A percentile compares a stretch with the other conserved stretches of the same genome.
These are phyloP conservation scores for Cudoniella acicularis DNA, from an alignment of 495 filamentous ascomycete genomes.

Conservation along the genomic window DNA sequence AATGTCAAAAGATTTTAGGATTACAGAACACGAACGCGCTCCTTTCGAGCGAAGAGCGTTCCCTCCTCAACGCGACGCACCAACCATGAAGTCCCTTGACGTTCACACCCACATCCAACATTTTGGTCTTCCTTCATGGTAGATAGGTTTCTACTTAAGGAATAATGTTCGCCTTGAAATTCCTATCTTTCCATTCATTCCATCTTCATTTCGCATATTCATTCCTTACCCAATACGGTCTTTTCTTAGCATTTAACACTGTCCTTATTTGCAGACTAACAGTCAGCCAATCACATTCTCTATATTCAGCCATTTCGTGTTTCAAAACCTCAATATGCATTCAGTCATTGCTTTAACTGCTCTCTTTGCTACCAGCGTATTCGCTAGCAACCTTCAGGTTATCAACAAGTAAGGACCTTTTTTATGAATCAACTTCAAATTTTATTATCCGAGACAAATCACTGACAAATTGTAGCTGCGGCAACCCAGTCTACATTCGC, in stretches of 20 bases:
- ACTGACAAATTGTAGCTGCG: not conserved
- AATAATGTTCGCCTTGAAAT: not conserved
- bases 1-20: too few relatives aligned
- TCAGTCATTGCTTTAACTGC: not conserved
- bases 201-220: not conserved
- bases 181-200: not conserved
- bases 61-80: too few relatives aligned
- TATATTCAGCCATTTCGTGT: too few relatives aligned
- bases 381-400: not conserved
- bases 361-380: not conserved
- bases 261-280: not conserved
- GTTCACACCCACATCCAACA: too few relatives aligned
- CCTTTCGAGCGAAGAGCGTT: too few relatives aligned
- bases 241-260: not conserved
- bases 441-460: not conserved
- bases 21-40: too few relatives aligned
- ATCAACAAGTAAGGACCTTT: not conserved
- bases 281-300: not conserved
- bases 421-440: not conserved
- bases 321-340: not conserved
- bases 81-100: too few relatives aligned
- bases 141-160: not conserved
- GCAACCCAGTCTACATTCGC: not conserved
- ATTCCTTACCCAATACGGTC: not conserved
- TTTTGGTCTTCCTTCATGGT: not conserved